These are phyloP conservation scores for Penicillium daleae DNA, from an alignment of 495 filamentous ascomycete species.

Conservation along the genomic window DNA sequence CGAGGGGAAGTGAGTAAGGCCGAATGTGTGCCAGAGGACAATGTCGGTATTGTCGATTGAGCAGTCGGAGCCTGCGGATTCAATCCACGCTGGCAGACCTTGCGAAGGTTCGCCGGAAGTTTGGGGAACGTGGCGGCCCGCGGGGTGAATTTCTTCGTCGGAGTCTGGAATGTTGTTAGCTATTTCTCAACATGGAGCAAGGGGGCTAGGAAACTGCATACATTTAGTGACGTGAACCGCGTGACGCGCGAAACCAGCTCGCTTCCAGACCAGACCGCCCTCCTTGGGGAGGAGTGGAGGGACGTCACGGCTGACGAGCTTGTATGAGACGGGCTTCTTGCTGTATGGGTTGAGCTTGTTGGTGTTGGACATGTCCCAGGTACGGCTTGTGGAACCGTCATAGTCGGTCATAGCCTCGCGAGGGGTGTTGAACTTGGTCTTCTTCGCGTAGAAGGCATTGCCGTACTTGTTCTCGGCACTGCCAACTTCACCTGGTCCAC, in stretches of 20 bases:
- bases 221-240: conserved; percentile 92
- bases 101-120: conserved; percentile 82
- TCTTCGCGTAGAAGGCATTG: conserved; percentile 92
- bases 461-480: conserved; percentile 86
- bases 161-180: conserved; percentile 54
- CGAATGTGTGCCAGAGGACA: conserved; percentile 97
- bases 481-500: conserved; percentile 65
- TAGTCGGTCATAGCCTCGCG: conserved; percentile 80
- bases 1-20: conserved; percentile 87
- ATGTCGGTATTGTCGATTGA: conserved; percentile 84
- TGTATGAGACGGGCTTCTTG: conserved; percentile 86
- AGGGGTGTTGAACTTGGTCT: conserved; percentile 77
- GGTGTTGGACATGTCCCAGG: conserved; percentile 90
- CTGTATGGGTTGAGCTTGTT: conserved; percentile 84
- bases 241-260: conserved; percentile 88
- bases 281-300: conserved; percentile 80
- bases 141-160: conserved; percentile 88
- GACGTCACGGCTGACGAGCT: conserved; percentile 86
- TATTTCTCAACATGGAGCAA: neutral
- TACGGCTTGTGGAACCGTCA: conserved; percentile 74
- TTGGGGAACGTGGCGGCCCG: conserved; percentile 91
- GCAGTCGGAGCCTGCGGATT: conserved; percentile 62
- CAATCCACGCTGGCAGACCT: conserved; percentile 83
- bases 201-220: conserved; percentile 46
- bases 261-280: conserved; percentile 87